Percentiles rank a stretch among this genome's conserved stretches.
phyloP scores from a whole-genome alignment of 805 yeast species.

The Candida krabiensis region DNA sequence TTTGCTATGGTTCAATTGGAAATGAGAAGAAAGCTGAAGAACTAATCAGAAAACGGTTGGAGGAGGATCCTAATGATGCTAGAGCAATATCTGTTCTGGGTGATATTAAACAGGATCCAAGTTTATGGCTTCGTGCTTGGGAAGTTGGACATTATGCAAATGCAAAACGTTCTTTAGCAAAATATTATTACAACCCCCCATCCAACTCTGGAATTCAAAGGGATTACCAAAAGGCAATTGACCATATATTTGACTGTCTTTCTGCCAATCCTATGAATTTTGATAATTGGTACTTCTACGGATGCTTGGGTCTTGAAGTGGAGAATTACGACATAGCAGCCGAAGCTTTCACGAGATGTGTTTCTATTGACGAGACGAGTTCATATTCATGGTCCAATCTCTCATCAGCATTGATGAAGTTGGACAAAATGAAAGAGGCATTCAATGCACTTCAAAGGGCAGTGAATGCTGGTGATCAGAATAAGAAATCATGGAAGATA shows the following conservation, averaged over 20 bases:
- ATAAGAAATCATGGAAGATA: slow-evolving; percentile 78
- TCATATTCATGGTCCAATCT: slow-evolving; percentile 90
- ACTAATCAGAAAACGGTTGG: slow-evolving; percentile 55
- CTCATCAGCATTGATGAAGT: slow-evolving; percentile 71
- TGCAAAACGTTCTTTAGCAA: slow-evolving; percentile 83
- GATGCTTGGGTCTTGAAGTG: slow-evolving; percentile 82
- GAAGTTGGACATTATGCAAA: slow-evolving; percentile 74
- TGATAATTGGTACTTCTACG: slow-evolving; percentile 90
- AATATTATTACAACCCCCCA: slow-evolving; percentile 69
- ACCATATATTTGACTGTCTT: slow-evolving; percentile 74
- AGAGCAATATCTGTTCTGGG: slow-evolving; percentile 84
- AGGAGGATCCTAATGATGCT: slow-evolving; percentile 67
- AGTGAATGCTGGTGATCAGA: slow-evolving; percentile 61
- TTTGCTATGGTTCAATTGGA: slow-evolving; percentile 87
- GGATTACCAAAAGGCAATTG: slow-evolving; percentile 54
- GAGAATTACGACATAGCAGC: slow-evolving; percentile 74
- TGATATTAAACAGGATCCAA: slow-evolving; percentile 76
- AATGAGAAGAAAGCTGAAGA: slow-evolving; percentile 65
- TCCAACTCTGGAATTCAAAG: slow-evolving; percentile 47
- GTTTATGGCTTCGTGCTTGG: slow-evolving; percentile 86
- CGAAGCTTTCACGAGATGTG: slow-evolving; percentile 90
- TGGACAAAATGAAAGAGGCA: slow-evolving; percentile 72
- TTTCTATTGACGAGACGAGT: slow-evolving; percentile 76
- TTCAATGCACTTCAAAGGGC: slow-evolving; percentile 84
- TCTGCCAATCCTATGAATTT: slow-evolving; percentile 68